Base-by-base conservation (phyloP, 768 basidiomycete genomes). In the Ramaria rubella region DNA sequence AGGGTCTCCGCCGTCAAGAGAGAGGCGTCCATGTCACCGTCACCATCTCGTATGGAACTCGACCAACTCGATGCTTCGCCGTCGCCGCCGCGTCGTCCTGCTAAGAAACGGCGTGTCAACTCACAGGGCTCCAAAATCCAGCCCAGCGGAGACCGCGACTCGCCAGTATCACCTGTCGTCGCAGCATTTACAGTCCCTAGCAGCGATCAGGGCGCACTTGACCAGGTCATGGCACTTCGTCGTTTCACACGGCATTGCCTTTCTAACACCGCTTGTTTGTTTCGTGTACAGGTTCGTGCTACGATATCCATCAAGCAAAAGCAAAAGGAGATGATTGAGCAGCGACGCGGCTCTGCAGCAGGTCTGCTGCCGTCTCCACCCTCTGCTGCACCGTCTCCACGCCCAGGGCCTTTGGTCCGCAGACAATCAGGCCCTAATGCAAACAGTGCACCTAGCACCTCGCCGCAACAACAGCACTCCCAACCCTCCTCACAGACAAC, bases 291-390 rank as follows among this genome's bases (percentile, higher is more conserved):
- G 40, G 46, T 48, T n/a, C 46, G 46, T 26, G 46, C 46, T 1
- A 27, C 29, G 8, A 15, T 48, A 7, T 48, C 46, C 24, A 48
- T 48, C 46, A 48, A 27, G 14, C 46, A 48, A 26, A 82, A 83
- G 62, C 87, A 85, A 68, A 83, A 87, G 68, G 78, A 81, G 46
- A 71, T 84, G 56, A 81, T 83, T 54, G 84, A 88, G 67, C 83
- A 85, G 69, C 78, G 85, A 49, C 72, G 87, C 60, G 84, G 79
- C 9, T 84, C 83, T 65, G 70, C 75, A 14, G 81, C 75, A 29
- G 75, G 72, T 14, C 15, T 55, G 11, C 14, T 45, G 14, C 40
- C 45, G 52, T 43, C 38, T 7, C 5, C 49, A 19, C 38, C 34
- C 14, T 45, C 52, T 24, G 52, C 43, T 12, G 15, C 40, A 8